Percentiles rank a stretch among this genome's conserved stretches.
These are phyloP conservation scores for Aspergillus biplanus DNA, from an alignment of 495 filamentous ascomycete species.

Conservation along the genomic window DNA sequence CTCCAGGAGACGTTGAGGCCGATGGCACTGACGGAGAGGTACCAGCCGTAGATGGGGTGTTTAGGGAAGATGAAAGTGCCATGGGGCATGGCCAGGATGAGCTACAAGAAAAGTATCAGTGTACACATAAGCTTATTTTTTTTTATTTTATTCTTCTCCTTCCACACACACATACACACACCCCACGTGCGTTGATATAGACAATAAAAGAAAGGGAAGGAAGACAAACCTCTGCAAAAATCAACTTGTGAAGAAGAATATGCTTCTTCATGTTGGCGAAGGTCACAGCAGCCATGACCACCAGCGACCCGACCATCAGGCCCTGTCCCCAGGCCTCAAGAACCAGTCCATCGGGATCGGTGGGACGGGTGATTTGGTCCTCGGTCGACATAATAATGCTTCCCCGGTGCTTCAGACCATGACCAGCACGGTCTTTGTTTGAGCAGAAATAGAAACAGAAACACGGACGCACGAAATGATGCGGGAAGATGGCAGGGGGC, in stretches of 20 bases:
- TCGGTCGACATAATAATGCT: slow-evolving; percentile 22
- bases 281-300: slow-evolving; percentile 50
- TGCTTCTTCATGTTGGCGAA: slow-evolving; percentile 46
- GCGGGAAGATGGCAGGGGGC: background rate
- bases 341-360: slow-evolving; percentile 40
- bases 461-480: background rate
- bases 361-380: slow-evolving; percentile 34
- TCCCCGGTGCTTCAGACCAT: background rate
- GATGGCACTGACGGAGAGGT: slow-evolving; percentile 50
- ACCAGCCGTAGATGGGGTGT: slow-evolving; percentile 49
- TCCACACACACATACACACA: background rate
- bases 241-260: slow-evolving; percentile 50
- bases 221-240: slow-evolving; percentile 43
- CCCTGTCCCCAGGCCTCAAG: slow-evolving; percentile 56
- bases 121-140: background rate
- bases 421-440: background rate
- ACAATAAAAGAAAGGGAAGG: background rate
- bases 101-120: slow-evolving; percentile 19
- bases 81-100: slow-evolving; percentile 42
- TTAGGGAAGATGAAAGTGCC: slow-evolving; percentile 52
- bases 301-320: slow-evolving; percentile 49
- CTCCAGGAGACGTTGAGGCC: slow-evolving; percentile 51
- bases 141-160: too few relatives aligned
- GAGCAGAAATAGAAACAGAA: background rate
- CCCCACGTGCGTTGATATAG: background rate